phyloP scores from a whole-genome alignment of 2,329 filamentous ascomycete species.

The Zopfia rhizophila region DNA sequence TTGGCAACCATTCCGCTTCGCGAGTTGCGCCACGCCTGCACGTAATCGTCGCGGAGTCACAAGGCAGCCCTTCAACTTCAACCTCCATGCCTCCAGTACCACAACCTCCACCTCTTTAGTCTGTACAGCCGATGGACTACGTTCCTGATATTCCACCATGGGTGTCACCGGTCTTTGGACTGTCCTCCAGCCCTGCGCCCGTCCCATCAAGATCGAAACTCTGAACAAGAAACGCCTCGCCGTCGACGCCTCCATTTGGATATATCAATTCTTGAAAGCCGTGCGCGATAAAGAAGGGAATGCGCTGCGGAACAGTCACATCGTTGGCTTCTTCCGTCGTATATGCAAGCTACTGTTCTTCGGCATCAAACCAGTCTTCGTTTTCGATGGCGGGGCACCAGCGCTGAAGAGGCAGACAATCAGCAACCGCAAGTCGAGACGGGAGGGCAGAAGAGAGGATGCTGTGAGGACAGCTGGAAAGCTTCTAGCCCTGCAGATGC shows the following conservation, averaged over 20 bases:
- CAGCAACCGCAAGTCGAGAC: slow-evolving; percentile 76
- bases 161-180: slow-evolving; percentile 99
- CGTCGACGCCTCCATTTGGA: slow-evolving; percentile 99
- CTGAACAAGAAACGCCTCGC: slow-evolving; percentile 96
- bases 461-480: slow-evolving; percentile 91
- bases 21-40: slow-evolving; percentile 7
- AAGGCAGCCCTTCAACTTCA: slow-evolving; percentile 15
- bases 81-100: neutral
- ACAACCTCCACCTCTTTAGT: slow-evolving; percentile 1
- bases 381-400: slow-evolving; percentile 96
- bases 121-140: slow-evolving; percentile 25
- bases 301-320: slow-evolving; percentile 91
- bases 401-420: slow-evolving; percentile 92
- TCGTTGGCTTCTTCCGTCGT: slow-evolving; percentile 96
- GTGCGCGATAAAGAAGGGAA: slow-evolving; percentile 99
- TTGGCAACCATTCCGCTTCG: too few species aligned
- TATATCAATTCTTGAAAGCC: slow-evolving; percentile 99
- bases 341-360: slow-evolving; percentile 98
- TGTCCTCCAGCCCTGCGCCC: slow-evolving; percentile 91
- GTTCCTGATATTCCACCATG: slow-evolving; percentile 65
- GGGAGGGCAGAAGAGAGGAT: slow-evolving; percentile 93
- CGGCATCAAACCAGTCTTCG: slow-evolving; percentile 95
- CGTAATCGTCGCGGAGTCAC: slow-evolving; percentile 25
- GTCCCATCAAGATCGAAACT: slow-evolving; percentile 94
- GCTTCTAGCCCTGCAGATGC: slow-evolving; percentile 92